Evolutionary conservation across 2,329 filamentous ascomycete species (phyloP), one percentile per base, ranked within the genome.

Genomic region (Pyricularia pennisetigena): DNA sequence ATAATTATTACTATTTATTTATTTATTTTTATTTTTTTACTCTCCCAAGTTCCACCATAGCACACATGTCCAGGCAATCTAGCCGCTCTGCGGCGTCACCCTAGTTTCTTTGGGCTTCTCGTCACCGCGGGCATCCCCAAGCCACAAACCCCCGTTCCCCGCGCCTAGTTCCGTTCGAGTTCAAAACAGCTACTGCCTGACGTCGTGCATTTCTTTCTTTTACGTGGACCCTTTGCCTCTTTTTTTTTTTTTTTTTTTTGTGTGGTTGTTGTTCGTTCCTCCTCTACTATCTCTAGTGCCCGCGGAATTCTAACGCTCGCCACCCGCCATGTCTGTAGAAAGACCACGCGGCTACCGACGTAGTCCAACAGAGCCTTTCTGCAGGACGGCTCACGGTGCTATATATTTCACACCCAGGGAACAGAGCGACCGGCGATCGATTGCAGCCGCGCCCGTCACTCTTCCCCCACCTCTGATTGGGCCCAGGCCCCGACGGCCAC

Each of bases 401-500:
- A 68, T 72, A 12, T 72, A 70, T 64, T 72, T 71, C 30, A 67
- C 67, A 8, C 69, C 71, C 66, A 71, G 67, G 68, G 69, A 66
- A 49, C 41, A 54, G 23, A 66, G 65, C 64, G 73, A 74, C 30
- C 71, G 70, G 67, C 70, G 71, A 61, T 69, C 70, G 67, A 73
- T 72, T 64, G 59, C 67, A 7, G 32, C 71, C 35, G 68, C 71
- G 26, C 67, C 70, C n/a, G 74, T 74, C 49, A 69, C 69, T 32
- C 76, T 78, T 71, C 80, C 75, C 69, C 75, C 72, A 65, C 79
- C 76, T 68, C 78, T 81, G 71, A 86, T 84, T 74, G 81, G 82
- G 73, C 80, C 79, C 68, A 81, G 84, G 71, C 81, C 76, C 69
- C 81, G 83, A 71, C 79, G 84, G 73, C 84, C 83, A 62, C 83